Base-by-base conservation (phyloP, 352 stramenopile species). In the Phytophthora litchii region DNA sequence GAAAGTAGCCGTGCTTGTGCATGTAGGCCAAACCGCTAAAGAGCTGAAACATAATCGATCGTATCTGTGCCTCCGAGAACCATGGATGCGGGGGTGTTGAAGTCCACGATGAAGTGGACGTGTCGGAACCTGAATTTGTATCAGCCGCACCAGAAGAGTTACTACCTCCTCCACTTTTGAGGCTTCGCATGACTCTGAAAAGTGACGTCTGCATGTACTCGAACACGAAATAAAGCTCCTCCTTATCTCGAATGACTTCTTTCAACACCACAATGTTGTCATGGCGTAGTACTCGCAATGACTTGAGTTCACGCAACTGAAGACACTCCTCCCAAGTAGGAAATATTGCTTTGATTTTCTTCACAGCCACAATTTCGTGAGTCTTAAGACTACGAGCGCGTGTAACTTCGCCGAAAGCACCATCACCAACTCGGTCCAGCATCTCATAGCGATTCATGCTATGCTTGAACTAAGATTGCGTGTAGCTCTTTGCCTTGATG, bases 381-480 rank as follows among this genome's bases (percentile, higher is more conserved):
- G 88, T 97, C 62, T 96, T 90, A 37, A 87, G 78, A 66, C 89
- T 98, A 13, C 92, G 80, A 12, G 94, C 94, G 54, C 95, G 94
- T 17, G 91, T 74, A 17, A 98, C 95, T 35, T 94, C 91, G 7
- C 95, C 93, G 58, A 97, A 98, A 29, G 95, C 94, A 20, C 94
- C 94, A 67, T 98, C 91, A 19, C 95, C 95, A 14, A 98, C 70
- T 42, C 83, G 75, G 61, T 98, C 92, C 9, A 96, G 86, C 29
- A 97, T 72, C 72, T 97, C 91, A 70, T 97, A 97, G 12, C 89
- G 80, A 57, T 97, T 96, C 88, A 95, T 96, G 11, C 57, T 49
- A 25, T 59, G 16, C 36, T n/a, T 23, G 14, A 8, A 36, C 42
- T 13, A 36, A 12, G 13, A 14, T 23, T 12, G 32, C 23, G 6